phyloP scores from a whole-genome alignment of 2,329 filamentous ascomycete genomes.

The Microthyrium microscopicum region DNA sequence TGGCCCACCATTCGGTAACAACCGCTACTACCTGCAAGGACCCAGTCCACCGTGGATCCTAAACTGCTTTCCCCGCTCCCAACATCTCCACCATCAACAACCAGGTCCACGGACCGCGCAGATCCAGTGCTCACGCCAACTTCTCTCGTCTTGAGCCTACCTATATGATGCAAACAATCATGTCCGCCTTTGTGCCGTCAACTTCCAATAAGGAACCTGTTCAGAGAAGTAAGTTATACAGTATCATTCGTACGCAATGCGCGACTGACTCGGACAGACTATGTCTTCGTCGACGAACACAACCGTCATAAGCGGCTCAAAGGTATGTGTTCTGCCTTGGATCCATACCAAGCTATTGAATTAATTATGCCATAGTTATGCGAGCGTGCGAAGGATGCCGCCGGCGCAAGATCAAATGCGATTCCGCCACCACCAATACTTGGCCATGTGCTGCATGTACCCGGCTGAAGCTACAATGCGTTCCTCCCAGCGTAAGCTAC shows the following conservation, averaged over 20 bases:
- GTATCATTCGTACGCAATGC: slow-evolving; percentile 10
- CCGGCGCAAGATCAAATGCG: slow-evolving; percentile 93
- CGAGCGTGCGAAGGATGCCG: slow-evolving; percentile 91
- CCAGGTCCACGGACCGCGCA: no score
- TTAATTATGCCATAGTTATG: slow-evolving; percentile 52
- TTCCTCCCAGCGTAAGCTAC: slow-evolving; percentile 69
- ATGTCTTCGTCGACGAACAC: slow-evolving; percentile 98
- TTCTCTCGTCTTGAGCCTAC: no score
- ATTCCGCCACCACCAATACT: slow-evolving; percentile 89
- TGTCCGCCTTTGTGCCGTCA: no score
- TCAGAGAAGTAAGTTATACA: background rate
- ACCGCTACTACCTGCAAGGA: no score
- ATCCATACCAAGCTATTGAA: slow-evolving; percentile 7
- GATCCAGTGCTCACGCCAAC: no score
- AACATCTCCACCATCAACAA: no score
- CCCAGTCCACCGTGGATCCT: no score
- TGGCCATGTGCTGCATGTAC: slow-evolving; percentile 95
- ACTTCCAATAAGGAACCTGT: no score
- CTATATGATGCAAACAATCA: no score
- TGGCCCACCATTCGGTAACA: background rate
- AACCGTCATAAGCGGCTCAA: slow-evolving; percentile 95
- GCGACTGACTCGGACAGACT: slow-evolving; percentile 41
- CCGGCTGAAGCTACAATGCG: slow-evolving; percentile 79
- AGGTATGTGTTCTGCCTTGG: slow-evolving; percentile 45
- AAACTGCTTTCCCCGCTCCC: no score